Evolutionary conservation across 2,329 filamentous ascomycete species (phyloP).

Genomic region (Parastagonospora nodorum): DNA sequence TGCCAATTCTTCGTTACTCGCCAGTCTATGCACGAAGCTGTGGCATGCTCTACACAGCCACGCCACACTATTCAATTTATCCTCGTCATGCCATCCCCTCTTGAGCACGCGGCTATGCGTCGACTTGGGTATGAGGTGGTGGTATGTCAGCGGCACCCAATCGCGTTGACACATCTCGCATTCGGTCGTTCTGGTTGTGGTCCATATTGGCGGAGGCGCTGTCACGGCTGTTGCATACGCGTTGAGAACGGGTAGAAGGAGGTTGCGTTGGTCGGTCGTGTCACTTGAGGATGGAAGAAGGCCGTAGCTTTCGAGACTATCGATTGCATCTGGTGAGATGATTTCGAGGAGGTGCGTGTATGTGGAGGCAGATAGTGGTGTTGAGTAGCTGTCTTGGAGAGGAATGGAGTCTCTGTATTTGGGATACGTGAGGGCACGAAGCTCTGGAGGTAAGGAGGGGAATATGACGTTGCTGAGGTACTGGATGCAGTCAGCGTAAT

Average conservation of each 20-base stretch:
- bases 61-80: constrained; percentile 78
- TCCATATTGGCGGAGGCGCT: constrained; percentile 67
- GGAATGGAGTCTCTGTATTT: constrained; percentile 55
- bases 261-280: constrained; percentile 49
- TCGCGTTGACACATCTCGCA: constrained; percentile 80
- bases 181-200: constrained; percentile 56
- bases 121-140: constrained; percentile 81
- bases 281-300: constrained; percentile 58
- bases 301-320: constrained; percentile 71
- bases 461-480: constrained; percentile 77
- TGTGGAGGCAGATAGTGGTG: constrained; percentile 60
- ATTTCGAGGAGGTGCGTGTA: constrained; percentile 55
- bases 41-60: constrained; percentile 88
- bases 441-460: constrained; percentile 62
- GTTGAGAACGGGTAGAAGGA: constrained; percentile 68
- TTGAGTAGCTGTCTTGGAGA: constrained; percentile 61
- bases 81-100: constrained; percentile 77
- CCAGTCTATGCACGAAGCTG: constrained; percentile 77
- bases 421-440: constrained; percentile 67
- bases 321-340: constrained; percentile 65
- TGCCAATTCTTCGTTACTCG: constrained; percentile 77
- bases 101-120: constrained; percentile 78
- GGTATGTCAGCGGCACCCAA: constrained; percentile 79
- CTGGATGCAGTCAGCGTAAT: constrained; percentile 34
- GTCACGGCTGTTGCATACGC: constrained; percentile 65